Evolutionary conservation across 2,329 filamentous ascomycete genomes (phyloP).

Genomic region (Beauveria sp.): DNA sequence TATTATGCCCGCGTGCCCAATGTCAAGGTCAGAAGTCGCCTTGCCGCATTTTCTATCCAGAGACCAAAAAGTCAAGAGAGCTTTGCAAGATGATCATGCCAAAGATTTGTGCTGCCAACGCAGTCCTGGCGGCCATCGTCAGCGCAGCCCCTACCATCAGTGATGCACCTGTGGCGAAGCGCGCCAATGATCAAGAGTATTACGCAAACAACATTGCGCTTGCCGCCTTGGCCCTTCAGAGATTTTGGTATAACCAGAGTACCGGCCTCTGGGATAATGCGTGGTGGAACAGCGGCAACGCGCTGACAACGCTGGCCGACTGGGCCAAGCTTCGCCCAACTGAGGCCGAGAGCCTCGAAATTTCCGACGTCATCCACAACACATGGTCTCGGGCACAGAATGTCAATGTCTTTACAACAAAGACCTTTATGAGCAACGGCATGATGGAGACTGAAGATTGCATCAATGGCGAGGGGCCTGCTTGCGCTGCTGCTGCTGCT

Average conservation of each 20-base stretch:
- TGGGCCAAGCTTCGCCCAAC: constrained; percentile 31
- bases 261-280: constrained; percentile 57
- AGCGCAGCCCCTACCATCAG: not conserved
- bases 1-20: not conserved
- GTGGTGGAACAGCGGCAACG: constrained; percentile 70
- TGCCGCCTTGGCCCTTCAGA: not conserved
- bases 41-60: too few species aligned
- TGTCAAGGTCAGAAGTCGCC: too few species aligned
- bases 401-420: constrained; percentile 28
- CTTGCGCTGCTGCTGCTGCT: not conserved
- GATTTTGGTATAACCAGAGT: constrained; percentile 48
- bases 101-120: not conserved
- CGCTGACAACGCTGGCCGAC: constrained; percentile 55
- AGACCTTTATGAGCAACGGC: constrained; percentile 27
- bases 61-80: too few species aligned
- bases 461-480: constrained; percentile 16
- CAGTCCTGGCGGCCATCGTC: not conserved
- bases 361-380: constrained; percentile 34
- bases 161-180: not conserved
- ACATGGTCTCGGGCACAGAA: constrained; percentile 40
- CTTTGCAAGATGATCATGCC: not conserved
- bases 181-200: not conserved
- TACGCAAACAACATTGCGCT: not conserved
- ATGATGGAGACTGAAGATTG: constrained; percentile 31
- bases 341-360: constrained; percentile 29